Evolutionary conservation across 2,329 filamentous ascomycete species (phyloP), one percentile per base, ranked within the genome.

Genomic region (Xylariales sp.): DNA sequence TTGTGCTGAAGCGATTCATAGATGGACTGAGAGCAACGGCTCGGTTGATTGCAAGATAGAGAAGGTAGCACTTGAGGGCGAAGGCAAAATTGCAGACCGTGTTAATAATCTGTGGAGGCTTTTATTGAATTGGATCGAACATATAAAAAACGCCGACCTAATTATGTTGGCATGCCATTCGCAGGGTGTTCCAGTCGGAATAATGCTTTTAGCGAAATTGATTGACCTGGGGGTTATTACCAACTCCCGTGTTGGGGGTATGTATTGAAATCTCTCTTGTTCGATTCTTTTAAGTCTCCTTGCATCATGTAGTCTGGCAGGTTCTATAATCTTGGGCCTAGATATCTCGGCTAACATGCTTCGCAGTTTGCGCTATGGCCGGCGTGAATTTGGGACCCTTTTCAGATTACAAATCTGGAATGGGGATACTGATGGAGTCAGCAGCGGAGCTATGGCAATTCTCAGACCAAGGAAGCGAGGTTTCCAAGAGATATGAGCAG

Each of bases 371-470:
- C 76, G 94, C 89, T 23, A 91, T 91, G 89, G 95, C 96, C 3
- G 96, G 96, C 14, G 94, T 99, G 7, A 97, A 95, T 39, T 86
- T 98, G 56, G 96, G 96, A 0, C 96, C 96, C 0, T 99, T 98
- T 74, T 87, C 92, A 0, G 94, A 97, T 76, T 97, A 97, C 81
- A 94, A 94, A 75, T 94, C 93, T 0, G 90, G 93, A 66, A 91
- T 97, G 55, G 89, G 92, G 66, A 91, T 94, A 75, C 88, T 98
- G 53, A 96, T 94, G 79, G 94, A 93, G 6, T 93, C 93, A 0
- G 94, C 94, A n/a, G 91, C 92, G 3, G 96, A 99, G 79, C 85
- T 99, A 0, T 99, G 97, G 83, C 94, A 98, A 61, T 98, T 99
- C 81, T 91, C 91, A 16, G 89, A 94, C 70, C 89, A 92, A 0